phyloP scores from a whole-genome alignment of 2,329 filamentous ascomycete genomes.

The Fusarium bactridioides region DNA sequence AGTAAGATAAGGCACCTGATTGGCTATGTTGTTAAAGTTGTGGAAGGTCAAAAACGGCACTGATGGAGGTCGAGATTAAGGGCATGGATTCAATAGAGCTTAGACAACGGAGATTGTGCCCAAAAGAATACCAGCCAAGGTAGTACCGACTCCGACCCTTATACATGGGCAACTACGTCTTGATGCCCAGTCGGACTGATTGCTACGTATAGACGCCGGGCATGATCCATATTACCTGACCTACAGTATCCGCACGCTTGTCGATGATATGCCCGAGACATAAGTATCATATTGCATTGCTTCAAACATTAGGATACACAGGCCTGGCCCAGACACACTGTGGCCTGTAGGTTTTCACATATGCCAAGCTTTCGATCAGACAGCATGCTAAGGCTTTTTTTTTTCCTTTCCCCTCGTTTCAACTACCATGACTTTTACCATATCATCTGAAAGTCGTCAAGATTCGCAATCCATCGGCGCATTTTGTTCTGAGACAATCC shows the following conservation, averaged over 20 bases:
- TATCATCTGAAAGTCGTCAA: not conserved
- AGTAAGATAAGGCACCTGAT: conserved; percentile 22
- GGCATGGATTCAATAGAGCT: conserved; percentile 7
- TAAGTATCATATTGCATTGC: not conserved
- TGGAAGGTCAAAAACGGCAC: conserved; percentile 18
- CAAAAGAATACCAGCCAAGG: not conserved
- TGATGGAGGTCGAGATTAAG: conserved; percentile 20
- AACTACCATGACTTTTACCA: not conserved
- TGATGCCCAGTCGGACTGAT: not conserved
- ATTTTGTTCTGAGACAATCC: conserved; percentile 22
- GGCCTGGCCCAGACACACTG: conserved; percentile 7
- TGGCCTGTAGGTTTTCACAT: not conserved
- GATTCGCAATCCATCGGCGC: conserved; percentile 12
- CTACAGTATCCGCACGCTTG: not conserved
- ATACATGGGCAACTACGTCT: not conserved
- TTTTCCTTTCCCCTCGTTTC: conserved; percentile 2
- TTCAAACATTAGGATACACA: not conserved
- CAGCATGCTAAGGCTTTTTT: not conserved
- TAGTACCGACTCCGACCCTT: not conserved
- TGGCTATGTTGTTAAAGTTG: conserved; percentile 11
- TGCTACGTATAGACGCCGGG: not conserved
- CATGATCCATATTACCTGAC: not conserved
- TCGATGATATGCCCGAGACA: conserved; percentile 26
- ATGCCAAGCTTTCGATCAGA: not conserved
- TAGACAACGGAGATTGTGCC: conserved; percentile 1